Base-by-base conservation (phyloP, 2,329 filamentous ascomycete species). In the Fusarium siculi region DNA sequence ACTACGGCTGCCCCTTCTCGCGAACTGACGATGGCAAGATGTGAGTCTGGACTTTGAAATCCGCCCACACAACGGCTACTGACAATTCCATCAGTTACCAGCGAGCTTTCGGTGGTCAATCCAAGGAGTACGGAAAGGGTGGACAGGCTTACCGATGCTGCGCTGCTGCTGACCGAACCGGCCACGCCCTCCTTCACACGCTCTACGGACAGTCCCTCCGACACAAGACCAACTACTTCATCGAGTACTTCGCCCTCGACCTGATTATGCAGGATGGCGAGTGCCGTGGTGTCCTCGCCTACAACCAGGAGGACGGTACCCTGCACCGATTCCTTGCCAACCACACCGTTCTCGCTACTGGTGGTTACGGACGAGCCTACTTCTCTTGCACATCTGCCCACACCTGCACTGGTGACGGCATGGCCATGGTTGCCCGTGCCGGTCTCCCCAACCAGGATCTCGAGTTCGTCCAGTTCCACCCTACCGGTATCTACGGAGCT, bases 141-240 rank as follows among this genome's bases (percentile, higher is more conserved):
- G 96, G 96, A 65, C 96, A 99, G 87, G 96, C 96, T 76, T 98
- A 98, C 89, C 91, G 96, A 85, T 97, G 95, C 89, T 97, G 94
- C 83, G 96, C 95, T 83, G 96, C 95, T 69, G 96, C 96, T 77
- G 96, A 99, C 84, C 90, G 96, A 89, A 98, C 96, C 73, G 96
- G 96, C 74, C 96, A 99, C 85, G 96, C 96, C 80, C 93, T 99
- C 77, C 91, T 99, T 58, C 96, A 99, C 89, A 99, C 96, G 32
- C 93, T 99, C 76, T 99, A 98, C 85, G 96, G 96, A 79, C 96
- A 98, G 87, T 98, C 95, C 60, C 90, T 98, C 70, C 90, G 94
- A 81, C 95, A 98, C 89, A 97, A 98, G 89, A 98, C 96, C 81
- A 98, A 98, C 88, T 99, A 98, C 90, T 98, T 99, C 86, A 98